These are phyloP conservation scores for Claviceps quebecensis DNA, from an alignment of 2,329 filamentous ascomycete species.

Conservation along the genomic window DNA sequence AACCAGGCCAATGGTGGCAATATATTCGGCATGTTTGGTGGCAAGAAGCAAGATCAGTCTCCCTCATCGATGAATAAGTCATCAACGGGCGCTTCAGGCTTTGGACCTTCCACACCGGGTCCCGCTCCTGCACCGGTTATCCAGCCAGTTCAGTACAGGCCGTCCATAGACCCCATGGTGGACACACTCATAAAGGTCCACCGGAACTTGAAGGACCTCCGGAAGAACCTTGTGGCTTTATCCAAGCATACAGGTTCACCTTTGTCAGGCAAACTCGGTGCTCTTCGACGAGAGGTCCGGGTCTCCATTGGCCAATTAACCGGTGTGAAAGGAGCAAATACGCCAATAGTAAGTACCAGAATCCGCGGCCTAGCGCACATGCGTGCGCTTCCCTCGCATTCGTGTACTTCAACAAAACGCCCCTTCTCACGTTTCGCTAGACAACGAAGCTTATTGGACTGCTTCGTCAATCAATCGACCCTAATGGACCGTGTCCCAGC, in stretches of 20 bases:
- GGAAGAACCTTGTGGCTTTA: conserved; percentile 48
- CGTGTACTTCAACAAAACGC: neutral
- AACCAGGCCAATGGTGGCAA: conserved; percentile 10
- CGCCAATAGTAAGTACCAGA: conserved; percentile 20
- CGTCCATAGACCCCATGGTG: conserved; percentile 5
- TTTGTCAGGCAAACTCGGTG: conserved; percentile 53
- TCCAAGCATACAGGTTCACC: conserved; percentile 29
- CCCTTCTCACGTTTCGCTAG: conserved; percentile 9
- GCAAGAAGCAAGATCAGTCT: neutral
- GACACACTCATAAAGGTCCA: conserved; percentile 54
- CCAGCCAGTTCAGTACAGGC: conserved; percentile 2
- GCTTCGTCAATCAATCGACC: conserved; percentile 38
- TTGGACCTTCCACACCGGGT: neutral
- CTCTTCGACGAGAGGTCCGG: conserved; percentile 57
- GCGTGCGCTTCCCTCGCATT: neutral
- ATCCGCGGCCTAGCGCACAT: neutral
- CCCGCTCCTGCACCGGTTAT: neutral
- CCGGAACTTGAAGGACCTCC: conserved; percentile 54
- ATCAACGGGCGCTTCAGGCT: neutral
- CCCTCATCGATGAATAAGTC: neutral
- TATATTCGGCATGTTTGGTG: neutral
- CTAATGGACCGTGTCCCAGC: conserved; percentile 32
- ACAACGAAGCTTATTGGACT: conserved; percentile 22
- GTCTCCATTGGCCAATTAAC: conserved; percentile 63
- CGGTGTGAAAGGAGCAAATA: conserved; percentile 48